Evolutionary conservation across 495 filamentous ascomycete genomes (phyloP), one percentile per base, ranked within the genome.

Genomic region (Daldinia decipiens): DNA sequence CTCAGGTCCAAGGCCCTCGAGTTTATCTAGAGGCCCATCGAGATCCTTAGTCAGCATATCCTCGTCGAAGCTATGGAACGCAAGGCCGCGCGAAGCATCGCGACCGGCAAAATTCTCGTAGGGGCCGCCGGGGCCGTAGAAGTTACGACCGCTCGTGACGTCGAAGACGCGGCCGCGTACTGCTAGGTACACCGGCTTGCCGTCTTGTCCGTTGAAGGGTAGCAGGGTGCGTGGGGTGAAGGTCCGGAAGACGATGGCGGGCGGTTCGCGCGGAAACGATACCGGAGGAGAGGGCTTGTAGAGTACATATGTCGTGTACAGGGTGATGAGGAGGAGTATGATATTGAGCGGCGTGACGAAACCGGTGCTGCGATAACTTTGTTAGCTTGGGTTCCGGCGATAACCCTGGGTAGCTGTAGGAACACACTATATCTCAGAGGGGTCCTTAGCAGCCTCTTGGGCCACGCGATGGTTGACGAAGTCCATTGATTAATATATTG

Each of bases 31-130:
- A 26, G 94, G 94, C 3, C 88, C 93, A 47, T 94, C 87, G 58
- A 98, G 79, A 78, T 97, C 92, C 82, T 96, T 91, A 38, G 95
- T 98, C 82, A 98, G 81, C 95, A 98, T 97, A 4, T 93, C 91
- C 83, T 93, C 90, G 75, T 98, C 96, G 78, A 99, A 98, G 81
- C 93, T 97, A 70, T 93, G 92, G 80, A 86, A 92, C 3, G 95
- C 96, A 67, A 99, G 81, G 9, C 95, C 95, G 52, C 95, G 86
- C 61, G 87, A 92, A n/a, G 95, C 95, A 74, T 98, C 94, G n/a
- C 93, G 87, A 8, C 94, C 94, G 0, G 94, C 94, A 70, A 98
- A 98, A 81, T 97, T 97, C 77, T 89, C 90, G 78, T 98, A 98
- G 5, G 93, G 93, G 1, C 94, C 94, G 38, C 93, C 93, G 52